A percentile compares a stretch with the other conserved stretches of the same genome.
Conservation (phyloP, 345 rosid genomes). For the Hibiscus syriacus region DNA sequence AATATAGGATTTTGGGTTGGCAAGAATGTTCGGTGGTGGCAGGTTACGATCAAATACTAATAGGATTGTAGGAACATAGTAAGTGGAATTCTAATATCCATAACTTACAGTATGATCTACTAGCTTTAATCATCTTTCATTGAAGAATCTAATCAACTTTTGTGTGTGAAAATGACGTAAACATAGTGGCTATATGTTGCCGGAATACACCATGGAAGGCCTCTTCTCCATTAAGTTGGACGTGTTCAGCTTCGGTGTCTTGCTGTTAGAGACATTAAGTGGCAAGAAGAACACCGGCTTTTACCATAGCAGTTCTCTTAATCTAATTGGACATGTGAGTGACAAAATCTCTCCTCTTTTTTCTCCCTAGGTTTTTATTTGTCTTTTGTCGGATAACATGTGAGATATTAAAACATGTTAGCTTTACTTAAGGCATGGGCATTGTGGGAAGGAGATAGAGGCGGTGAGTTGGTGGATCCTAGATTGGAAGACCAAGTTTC, state of each 20-base stretch:
- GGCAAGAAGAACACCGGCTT: conserved; percentile 5
- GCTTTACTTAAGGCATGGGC: not conserved
- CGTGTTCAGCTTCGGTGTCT: conserved; percentile 12
- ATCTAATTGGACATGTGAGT: conserved; percentile 13
- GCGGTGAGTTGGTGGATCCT: conserved; percentile 6
- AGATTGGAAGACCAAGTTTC: not conserved
- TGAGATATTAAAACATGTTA: not conserved
- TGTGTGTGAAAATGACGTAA: not conserved
- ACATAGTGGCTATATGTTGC: conserved; percentile 8
- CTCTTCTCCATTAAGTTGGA: conserved; percentile 8
- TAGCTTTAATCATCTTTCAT: not conserved
- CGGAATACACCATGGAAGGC: conserved; percentile 4
- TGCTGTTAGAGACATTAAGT: conserved; percentile 6
- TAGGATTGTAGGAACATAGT: conserved; percentile 12
- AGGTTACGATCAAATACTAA: not conserved
- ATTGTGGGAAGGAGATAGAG: not conserved
- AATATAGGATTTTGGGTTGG: conserved; percentile 10
- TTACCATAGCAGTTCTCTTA: not conserved
- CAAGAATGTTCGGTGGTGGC: conserved; percentile 8
- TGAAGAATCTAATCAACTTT: not conserved
- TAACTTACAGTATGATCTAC: not conserved
- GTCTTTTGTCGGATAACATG: not conserved
- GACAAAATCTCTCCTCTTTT: not conserved
- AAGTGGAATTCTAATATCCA: not conserved
- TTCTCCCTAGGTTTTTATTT: not conserved